A percentile compares a stretch with the other conserved stretches of the same genome.
These are phyloP conservation scores for Zygosaccharomyces sapae DNA, from an alignment of 1,139 yeast genomes.

Conservation along the genomic window DNA sequence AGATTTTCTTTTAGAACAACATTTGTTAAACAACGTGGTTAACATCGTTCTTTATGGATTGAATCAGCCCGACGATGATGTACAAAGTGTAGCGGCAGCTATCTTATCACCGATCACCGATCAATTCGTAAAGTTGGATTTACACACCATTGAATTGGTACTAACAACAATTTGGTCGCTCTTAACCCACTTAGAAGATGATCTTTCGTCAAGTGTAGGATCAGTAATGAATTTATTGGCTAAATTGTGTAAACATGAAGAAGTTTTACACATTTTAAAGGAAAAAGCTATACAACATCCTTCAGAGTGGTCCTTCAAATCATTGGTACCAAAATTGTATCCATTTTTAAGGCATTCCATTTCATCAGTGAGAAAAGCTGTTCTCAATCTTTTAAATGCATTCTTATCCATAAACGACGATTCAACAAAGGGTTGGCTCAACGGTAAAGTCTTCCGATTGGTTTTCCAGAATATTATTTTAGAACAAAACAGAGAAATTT, in stretches of 20 bases:
- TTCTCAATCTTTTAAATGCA: slow-evolving; percentile 72
- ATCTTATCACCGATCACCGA: slow-evolving; percentile 85
- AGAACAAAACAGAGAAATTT: slow-evolving; percentile 78
- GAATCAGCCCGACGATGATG: slow-evolving; percentile 85
- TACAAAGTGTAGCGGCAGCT: slow-evolving; percentile 94
- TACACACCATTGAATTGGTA: slow-evolving; percentile 58
- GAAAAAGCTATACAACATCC: slow-evolving; percentile 48
- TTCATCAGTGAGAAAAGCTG: slow-evolving; percentile 85
- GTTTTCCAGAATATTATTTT: slow-evolving; percentile 82
- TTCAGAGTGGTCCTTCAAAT: slow-evolving; percentile 55
- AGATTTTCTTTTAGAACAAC: slow-evolving; percentile 61
- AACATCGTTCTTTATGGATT: slow-evolving; percentile 85
- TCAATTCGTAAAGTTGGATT: slow-evolving; percentile 68
- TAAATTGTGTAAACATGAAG: slow-evolving; percentile 75
- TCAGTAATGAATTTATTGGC: slow-evolving; percentile 94
- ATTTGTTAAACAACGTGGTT: slow-evolving; percentile 66
- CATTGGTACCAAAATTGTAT: slow-evolving; percentile 82
- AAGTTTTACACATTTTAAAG: slow-evolving; percentile 68
- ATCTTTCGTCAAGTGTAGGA: slow-evolving; percentile 89
- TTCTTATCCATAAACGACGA: slow-evolving; percentile 68
- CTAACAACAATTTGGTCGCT: slow-evolving; percentile 85
- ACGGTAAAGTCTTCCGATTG: slow-evolving; percentile 65
- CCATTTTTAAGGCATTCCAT: slow-evolving; percentile 95
- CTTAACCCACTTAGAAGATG: slow-evolving; percentile 78
- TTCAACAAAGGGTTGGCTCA: slow-evolving; percentile 71